A percentile compares a stretch with the other conserved stretches of the same genome.
phyloP scores from a whole-genome alignment of 176 grass and related monocot species.

The Oryza officinalis region DNA sequence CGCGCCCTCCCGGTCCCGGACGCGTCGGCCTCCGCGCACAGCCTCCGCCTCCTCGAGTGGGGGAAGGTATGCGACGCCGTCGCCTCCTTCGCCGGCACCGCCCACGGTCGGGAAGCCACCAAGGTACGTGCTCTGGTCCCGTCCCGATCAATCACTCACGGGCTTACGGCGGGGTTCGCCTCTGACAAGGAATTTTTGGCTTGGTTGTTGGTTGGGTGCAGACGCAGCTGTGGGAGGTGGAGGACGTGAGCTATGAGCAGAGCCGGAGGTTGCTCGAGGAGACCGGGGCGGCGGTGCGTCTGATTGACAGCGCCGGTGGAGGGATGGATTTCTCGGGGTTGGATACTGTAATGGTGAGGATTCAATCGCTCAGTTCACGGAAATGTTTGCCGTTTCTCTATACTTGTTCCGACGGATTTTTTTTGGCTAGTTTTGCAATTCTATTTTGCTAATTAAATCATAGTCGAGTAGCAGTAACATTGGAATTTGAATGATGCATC shows the following conservation, averaged over 20 bases:
- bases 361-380: background rate
- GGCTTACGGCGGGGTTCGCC: background rate
- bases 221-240: constrained; percentile 59
- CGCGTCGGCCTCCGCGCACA: constrained; percentile 44
- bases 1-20: background rate
- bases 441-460: background rate
- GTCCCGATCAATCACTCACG: background rate
- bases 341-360: constrained; percentile 59
- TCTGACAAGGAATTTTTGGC: constrained; percentile 7
- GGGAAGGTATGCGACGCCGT: constrained; percentile 67
- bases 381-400: background rate
- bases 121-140: constrained; percentile 55
- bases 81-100: constrained; percentile 64
- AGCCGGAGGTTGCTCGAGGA: constrained; percentile 61
- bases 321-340: constrained; percentile 63
- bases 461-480: background rate
- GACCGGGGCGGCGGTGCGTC: constrained; percentile 59
- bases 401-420: background rate
- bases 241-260: constrained; percentile 65
- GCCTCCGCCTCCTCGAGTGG: constrained; percentile 74
- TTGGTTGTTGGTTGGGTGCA: constrained; percentile 33
- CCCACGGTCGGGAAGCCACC: constrained; percentile 54
- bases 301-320: constrained; percentile 57
- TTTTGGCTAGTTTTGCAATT: background rate
- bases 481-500: background rate